phyloP scores from a whole-genome alignment of 2,329 filamentous ascomycete species.

The Davidsoniella neocaledoniae region DNA sequence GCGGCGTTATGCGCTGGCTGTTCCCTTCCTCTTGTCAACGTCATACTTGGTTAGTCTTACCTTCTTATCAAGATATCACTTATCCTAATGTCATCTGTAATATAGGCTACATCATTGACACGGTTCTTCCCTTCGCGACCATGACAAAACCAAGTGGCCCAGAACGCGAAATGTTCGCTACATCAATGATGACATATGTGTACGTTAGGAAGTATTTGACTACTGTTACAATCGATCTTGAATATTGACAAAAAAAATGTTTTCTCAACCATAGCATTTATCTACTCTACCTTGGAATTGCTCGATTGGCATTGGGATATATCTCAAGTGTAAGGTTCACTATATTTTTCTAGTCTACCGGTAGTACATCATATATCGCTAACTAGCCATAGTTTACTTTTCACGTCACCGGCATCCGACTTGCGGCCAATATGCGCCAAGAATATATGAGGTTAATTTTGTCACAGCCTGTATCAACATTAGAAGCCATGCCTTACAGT shows the following conservation, averaged over 20 bases:
- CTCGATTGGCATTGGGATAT: constrained; percentile 20
- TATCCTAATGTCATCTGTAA: neutral
- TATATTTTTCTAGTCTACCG: neutral
- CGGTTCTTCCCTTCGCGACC: too few species aligned
- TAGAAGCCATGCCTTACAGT: constrained; percentile 33
- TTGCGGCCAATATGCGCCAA: constrained; percentile 32
- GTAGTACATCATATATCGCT: neutral
- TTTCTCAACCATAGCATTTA: neutral
- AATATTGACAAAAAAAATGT: too few species aligned
- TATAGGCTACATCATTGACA: too few species aligned
- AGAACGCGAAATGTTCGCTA: too few species aligned
- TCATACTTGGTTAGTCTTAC: constrained; percentile 19
- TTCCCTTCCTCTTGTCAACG: constrained; percentile 21
- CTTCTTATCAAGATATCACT: neutral
- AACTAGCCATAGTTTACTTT: constrained; percentile 17
- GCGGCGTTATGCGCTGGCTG: constrained; percentile 12
- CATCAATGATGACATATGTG: too few species aligned
- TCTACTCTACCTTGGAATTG: constrained; percentile 20
- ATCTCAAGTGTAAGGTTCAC: constrained; percentile 18
- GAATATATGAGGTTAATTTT: constrained; percentile 33
- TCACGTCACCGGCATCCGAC: constrained; percentile 30
- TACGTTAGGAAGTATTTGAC: too few species aligned
- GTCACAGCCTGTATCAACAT: constrained; percentile 28
- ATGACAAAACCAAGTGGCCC: too few species aligned
- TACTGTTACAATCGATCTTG: too few species aligned